Base-by-base conservation (phyloP, 257 asterid genomes). In the Solanum arcanum region DNA sequence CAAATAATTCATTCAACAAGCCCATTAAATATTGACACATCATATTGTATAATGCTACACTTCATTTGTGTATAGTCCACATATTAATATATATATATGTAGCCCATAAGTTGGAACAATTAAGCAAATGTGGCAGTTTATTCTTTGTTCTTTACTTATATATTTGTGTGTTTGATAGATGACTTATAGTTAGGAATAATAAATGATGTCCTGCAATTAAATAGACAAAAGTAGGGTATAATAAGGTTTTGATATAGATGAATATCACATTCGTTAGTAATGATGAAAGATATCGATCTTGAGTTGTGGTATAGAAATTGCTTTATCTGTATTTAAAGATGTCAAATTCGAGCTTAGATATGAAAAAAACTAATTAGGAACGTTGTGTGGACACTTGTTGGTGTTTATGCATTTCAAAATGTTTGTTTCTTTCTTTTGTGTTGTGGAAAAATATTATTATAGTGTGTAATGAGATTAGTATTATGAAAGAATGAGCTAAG, bases 341-440 rank as follows among this genome's bases (percentile, higher is more conserved):
- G 0, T 47, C 0, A 8, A 15, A 2, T 47, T 49, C 6, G 21
- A 49, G 1, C 3, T 0, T 49, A 8, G 0, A 6, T 52, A 52
- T 52, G 9, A 0, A 52, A 15, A 49, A 49, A 15, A 1, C 0
- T 15, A 15, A 0, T 49, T 49, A 3, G 21, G 0, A 49, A 21
- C 9, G 0, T 16, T 52, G 10, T 5, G 10, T 52, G 18, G 2
- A 52, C 10, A 2, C 23, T 15, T 6, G 23, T 52, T 52, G 23
- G 62, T 52, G 62, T 52, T 52, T 15, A 52, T 16, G 23, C 21
- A 52, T 52, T 52, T 52, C 18, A 52, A 52, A 52, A 23, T 52
- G 5, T 2, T 3, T 52, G 3, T 52, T 16, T 52, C 9, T 52
- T 52, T 23, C 62, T 49, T 52, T 52, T 52, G 62, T 52, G 62